Evolutionary conservation across 179 eudicot genomes (phyloP), one percentile per base, ranked within the genome.

Genomic region (Silene noctiflora): DNA sequence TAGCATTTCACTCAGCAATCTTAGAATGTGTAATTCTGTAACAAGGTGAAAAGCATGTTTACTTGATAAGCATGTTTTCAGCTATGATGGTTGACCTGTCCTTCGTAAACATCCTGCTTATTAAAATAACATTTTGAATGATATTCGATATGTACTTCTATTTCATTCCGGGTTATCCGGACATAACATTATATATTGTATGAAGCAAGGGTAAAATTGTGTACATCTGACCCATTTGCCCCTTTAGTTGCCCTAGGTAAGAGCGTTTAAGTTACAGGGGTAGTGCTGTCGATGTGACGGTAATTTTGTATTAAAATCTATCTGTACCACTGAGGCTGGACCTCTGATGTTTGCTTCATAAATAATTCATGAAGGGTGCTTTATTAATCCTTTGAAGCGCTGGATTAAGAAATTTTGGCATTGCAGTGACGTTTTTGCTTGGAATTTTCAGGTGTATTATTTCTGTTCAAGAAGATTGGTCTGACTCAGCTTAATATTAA

Each of bases 381-480:
- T 64, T 44, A 25, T 29, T 64, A 19, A 65, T 67, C 16, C 51
- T 11, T 67, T 25, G 22, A 2, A 25, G 20, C 33, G 9, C 8
- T 62, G 51, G 39, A 19, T 24, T 44, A 6, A 19, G 58, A 62
- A n/a, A 20, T 56, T 31, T 58, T 58, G 61, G 33, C 27, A 64
- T 66, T 70, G 55, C 19, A 74, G 2, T 33, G 16, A 19, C 4
- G 10, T 9, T 22, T 73, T 77, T 71, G n/a, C 53, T 29, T 81
- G 63, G 76, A 44, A 69, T 56, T 76, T 81, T 67, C 84, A 90
- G 94, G 94, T 79, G 89, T 81, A 56, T 55, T 53, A 55, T 70
- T 87, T 20, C 72, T 88, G 68, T 85, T 87, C 69, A 84, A 85
- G 78, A 81, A 65, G 87, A 84, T 90, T 77, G 91, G 94, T 59